These are phyloP conservation scores for Cucurbita ficifolia DNA, from an alignment of 306 rosid genomes.

Conservation along the genomic window DNA sequence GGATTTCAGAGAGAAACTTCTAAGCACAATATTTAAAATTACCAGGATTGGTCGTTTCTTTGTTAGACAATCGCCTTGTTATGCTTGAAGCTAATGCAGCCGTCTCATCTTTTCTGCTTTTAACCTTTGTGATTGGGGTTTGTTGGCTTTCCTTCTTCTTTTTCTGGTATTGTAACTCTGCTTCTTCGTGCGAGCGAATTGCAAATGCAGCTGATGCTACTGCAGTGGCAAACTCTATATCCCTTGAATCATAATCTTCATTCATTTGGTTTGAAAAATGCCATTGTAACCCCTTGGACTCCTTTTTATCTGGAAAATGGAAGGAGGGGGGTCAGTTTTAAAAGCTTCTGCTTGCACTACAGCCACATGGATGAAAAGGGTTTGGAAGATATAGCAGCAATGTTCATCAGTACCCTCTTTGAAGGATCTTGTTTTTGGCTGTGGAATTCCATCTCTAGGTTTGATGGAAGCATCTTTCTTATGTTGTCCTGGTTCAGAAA, in stretches of 20 bases:
- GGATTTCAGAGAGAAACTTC: neutral
- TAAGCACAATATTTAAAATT: neutral
- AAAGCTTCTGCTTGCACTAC: neutral
- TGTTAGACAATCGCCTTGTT: constrained; percentile 18
- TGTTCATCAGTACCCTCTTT: constrained; percentile 9
- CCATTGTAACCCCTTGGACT: constrained; percentile 9
- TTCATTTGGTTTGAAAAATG: constrained; percentile 6
- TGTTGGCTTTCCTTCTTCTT: constrained; percentile 17
- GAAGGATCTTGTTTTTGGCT: constrained; percentile 8
- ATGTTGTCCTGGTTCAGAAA: constrained; percentile 18
- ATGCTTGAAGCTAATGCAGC: constrained; percentile 15
- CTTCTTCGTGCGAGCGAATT: constrained; percentile 40
- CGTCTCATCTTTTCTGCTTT: constrained; percentile 18
- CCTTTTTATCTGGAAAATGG: constrained; percentile 8
- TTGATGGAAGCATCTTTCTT: constrained; percentile 13
- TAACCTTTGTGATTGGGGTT: constrained; percentile 18
- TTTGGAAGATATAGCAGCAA: neutral
- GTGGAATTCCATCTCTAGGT: neutral
- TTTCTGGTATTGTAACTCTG: constrained; percentile 14
- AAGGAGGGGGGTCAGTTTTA: neutral
- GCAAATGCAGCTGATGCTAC: constrained; percentile 49
- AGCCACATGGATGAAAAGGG: neutral
- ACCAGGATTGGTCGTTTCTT: constrained; percentile 18
- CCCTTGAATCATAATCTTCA: constrained; percentile 19
- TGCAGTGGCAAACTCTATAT: constrained; percentile 36